Conservation (phyloP, 2,329 filamentous ascomycete genomes). For the Fusarium globosum region DNA sequence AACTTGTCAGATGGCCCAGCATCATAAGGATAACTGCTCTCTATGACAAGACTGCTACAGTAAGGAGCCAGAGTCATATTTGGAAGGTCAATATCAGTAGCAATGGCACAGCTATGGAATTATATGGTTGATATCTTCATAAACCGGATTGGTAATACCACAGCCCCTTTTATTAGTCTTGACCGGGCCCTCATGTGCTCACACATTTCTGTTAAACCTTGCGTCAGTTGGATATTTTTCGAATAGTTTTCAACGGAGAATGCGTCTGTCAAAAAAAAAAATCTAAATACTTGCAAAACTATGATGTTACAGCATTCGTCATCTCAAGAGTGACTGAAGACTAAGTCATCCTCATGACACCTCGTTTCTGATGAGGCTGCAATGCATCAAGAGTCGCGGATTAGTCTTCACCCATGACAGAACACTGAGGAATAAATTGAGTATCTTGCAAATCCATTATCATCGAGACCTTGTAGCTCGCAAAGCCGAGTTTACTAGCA, state of each 20-base stretch:
- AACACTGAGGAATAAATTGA: background rate
- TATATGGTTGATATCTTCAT: background rate
- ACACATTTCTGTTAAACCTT: background rate
- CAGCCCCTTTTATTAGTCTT: background rate
- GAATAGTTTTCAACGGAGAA: background rate
- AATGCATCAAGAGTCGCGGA: background rate
- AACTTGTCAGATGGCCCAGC: background rate
- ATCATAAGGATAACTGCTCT: background rate
- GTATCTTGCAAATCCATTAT: background rate
- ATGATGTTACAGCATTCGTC: background rate
- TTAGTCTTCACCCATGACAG: background rate
- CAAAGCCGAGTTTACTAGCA: background rate
- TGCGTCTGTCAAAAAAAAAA: accelerated
- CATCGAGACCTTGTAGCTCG: background rate
- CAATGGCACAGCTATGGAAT: no score
- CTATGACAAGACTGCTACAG: background rate
- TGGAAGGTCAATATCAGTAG: background rate
- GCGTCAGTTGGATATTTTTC: background rate
- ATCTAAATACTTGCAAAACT: background rate
- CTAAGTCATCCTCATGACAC: background rate
- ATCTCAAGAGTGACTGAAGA: background rate
- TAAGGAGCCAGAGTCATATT: background rate
- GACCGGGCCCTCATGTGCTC: no score
- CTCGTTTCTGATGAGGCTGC: background rate
- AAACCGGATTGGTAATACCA: background rate